These are phyloP conservation scores for Byssothecium circinans DNA, from an alignment of 2,329 filamentous ascomycete species.

Conservation along the genomic window DNA sequence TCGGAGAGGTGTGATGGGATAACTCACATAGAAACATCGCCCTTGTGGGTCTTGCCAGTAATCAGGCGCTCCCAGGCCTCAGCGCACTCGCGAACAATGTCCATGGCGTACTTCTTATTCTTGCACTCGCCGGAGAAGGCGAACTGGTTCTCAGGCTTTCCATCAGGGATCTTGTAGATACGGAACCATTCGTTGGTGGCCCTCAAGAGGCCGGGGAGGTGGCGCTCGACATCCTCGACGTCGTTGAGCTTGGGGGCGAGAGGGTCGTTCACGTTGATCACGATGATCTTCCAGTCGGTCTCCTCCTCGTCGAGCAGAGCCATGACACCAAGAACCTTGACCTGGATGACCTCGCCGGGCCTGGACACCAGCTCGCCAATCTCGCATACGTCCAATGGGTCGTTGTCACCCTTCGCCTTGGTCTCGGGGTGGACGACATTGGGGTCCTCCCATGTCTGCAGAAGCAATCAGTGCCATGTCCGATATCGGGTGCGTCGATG, in stretches of 20 bases:
- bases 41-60: conserved; percentile 79
- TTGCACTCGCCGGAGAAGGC: conserved; percentile 99
- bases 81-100: conserved; percentile 91
- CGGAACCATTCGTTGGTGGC: conserved; percentile 99
- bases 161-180: conserved; percentile 99
- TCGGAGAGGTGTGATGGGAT: too few species aligned
- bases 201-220: conserved; percentile 92
- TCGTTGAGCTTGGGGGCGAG: conserved; percentile 96
- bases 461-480: conserved; percentile 29
- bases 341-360: conserved; percentile 96
- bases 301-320: conserved; percentile 98
- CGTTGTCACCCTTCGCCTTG: conserved; percentile 99
- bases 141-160: conserved; percentile 99
- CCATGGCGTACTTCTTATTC: conserved; percentile 98
- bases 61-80: conserved; percentile 98
- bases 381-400: conserved; percentile 98
- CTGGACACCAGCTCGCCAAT: conserved; percentile 98
- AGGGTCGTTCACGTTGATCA: conserved; percentile 97
- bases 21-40: conserved; percentile 79
- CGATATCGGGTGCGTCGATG: conserved; percentile 28
- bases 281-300: conserved; percentile 99
- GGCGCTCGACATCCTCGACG: conserved; percentile 97
- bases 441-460: conserved; percentile 97
- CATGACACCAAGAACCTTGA: conserved; percentile 99
- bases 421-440: conserved; percentile 95